Conservation (phyloP, 1,139 yeast species). For the Magnusiomyces fungicola region DNA sequence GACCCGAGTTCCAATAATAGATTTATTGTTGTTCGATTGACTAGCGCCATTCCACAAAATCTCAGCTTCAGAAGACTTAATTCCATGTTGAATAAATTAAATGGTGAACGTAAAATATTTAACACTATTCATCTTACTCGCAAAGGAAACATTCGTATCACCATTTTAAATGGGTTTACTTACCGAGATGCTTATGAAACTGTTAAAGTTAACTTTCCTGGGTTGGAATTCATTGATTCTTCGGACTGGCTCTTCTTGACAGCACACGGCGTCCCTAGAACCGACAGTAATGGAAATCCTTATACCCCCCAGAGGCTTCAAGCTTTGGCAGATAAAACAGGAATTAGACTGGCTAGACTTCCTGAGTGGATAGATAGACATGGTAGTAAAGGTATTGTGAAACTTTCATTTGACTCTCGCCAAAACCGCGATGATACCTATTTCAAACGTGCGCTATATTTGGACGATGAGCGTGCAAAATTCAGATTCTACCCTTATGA, state of each 20-base stretch:
- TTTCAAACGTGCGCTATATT: constrained; percentile 1
- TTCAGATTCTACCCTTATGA: constrained; percentile 1
- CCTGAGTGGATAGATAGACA: background rate
- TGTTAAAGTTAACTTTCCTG: background rate
- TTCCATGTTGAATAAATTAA: too few species aligned
- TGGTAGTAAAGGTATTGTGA: background rate
- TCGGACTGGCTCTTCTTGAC: constrained; percentile 1
- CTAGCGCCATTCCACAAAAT: background rate
- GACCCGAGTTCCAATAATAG: too few species aligned
- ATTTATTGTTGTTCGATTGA: background rate
- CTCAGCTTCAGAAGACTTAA: background rate
- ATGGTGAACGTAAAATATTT: background rate
- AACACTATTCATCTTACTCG: background rate
- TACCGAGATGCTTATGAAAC: background rate
- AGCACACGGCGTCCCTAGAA: background rate
- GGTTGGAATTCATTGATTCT: background rate
- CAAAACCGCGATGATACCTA: constrained; percentile 1
- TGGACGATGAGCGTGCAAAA: background rate
- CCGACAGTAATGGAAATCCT: background rate
- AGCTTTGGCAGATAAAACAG: background rate
- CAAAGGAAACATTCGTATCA: background rate
- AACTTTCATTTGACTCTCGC: background rate
- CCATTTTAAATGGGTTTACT: background rate
- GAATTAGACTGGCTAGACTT: background rate
- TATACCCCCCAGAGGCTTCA: background rate